Conservation (phyloP, 2,329 filamentous ascomycete genomes). For the Pseudocercospora macadamiae region DNA sequence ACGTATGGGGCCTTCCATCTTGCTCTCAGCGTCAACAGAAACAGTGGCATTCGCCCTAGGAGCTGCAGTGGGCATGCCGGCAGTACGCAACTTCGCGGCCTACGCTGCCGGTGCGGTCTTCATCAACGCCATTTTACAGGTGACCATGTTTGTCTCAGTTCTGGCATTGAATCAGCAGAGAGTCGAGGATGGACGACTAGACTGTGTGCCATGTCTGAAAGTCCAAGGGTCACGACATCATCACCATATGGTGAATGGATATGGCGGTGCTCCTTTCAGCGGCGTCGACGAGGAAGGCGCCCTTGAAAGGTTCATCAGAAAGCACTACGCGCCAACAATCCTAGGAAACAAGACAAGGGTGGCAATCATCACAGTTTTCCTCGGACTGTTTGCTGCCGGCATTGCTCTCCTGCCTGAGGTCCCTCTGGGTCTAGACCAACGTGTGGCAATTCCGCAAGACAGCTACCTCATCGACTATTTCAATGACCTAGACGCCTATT, state of each 20-base stretch:
- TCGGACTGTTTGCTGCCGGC: conserved; percentile 83
- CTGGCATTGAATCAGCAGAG: conserved; percentile 88
- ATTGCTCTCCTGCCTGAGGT: conserved; percentile 83
- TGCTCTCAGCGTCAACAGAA: conserved; percentile 92
- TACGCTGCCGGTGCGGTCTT: conserved; percentile 96
- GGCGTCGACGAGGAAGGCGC: conserved; percentile 81
- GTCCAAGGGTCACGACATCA: conserved; percentile 74
- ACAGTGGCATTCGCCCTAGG: conserved; percentile 92
- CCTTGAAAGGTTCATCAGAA: conserved; percentile 86
- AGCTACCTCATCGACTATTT: conserved; percentile 97
- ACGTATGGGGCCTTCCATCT: conserved; percentile 93
- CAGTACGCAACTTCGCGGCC: conserved; percentile 93
- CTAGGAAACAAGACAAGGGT: conserved; percentile 81
- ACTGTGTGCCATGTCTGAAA: conserved; percentile 88
- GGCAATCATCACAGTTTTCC: conserved; percentile 75
- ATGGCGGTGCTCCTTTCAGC: conserved; percentile 61
- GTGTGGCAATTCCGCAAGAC: conserved; percentile 88
- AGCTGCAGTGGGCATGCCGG: conserved; percentile 95
- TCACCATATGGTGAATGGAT: conserved; percentile 64
- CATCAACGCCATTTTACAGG: conserved; percentile 94
- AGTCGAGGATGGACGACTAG: conserved; percentile 84
- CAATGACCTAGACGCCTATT: conserved; percentile 91
- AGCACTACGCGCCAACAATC: conserved; percentile 80
- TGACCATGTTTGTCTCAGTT: conserved; percentile 95
- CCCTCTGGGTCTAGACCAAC: conserved; percentile 86